phyloP scores from a whole-genome alignment of 768 basidiomycete species.

The Rhizopogon sp. region DNA sequence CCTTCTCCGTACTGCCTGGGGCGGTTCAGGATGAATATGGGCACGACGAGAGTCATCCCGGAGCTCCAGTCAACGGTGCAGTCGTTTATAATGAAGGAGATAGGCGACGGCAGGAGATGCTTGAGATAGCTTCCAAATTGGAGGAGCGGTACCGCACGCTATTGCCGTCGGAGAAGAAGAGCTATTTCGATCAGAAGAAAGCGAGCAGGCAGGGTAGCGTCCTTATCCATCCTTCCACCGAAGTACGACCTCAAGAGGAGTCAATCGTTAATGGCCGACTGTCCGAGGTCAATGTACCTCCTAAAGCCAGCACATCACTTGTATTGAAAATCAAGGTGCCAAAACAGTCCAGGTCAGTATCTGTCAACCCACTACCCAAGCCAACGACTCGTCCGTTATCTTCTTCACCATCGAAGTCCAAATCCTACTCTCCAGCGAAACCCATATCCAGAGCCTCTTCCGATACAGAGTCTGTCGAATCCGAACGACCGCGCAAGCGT shows the following conservation, averaged over 20 bases:
- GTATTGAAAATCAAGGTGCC: constrained; percentile 32
- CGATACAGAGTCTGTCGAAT: constrained; percentile 21
- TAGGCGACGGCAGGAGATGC: constrained; percentile 67
- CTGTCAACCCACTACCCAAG: constrained; percentile 14
- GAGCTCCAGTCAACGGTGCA: constrained; percentile 32
- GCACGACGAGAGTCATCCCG: constrained; percentile 24
- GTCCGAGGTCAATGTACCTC: constrained; percentile 6
- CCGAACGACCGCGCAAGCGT: constrained; percentile 27
- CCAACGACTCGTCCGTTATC: constrained; percentile 4
- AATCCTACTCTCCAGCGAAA: constrained; percentile 16
- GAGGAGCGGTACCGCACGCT: constrained; percentile 75
- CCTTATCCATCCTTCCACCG: constrained; percentile 10
- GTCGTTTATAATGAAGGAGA: constrained; percentile 58
- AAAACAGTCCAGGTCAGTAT: constrained; percentile 10
- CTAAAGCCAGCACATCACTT: constrained; percentile 21
- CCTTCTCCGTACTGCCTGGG: constrained; percentile 40
- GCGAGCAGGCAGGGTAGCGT: constrained; percentile 15
- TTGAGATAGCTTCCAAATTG: constrained; percentile 57
- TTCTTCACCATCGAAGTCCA: neutral
- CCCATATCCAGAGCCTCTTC: constrained; percentile 25
- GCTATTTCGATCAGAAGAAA: constrained; percentile 26
- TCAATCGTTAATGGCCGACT: constrained; percentile 6
- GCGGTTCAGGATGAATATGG: constrained; percentile 22
- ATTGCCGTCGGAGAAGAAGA: constrained; percentile 58
- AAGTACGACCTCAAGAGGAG: constrained; percentile 13